These are phyloP conservation scores for Capronia epimyces DNA, from an alignment of 2,329 filamentous ascomycete genomes.

Conservation along the genomic window DNA sequence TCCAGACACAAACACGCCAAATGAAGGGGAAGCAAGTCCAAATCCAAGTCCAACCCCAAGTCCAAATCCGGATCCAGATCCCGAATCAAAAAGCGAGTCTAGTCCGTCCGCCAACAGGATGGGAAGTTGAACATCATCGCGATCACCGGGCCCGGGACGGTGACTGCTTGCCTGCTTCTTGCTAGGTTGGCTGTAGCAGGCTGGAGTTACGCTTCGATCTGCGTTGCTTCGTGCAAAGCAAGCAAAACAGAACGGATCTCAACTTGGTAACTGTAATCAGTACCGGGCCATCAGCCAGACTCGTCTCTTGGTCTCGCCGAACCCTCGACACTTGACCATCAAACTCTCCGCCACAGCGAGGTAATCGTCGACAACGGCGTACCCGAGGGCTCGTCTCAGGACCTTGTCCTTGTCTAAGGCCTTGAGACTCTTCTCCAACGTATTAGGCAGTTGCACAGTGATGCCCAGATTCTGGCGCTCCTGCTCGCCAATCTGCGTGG, in stretches of 20 bases:
- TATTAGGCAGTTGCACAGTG: constrained; percentile 35
- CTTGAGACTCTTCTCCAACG: constrained; percentile 34
- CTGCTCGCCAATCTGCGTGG: constrained; percentile 32
- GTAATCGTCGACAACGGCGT: constrained; percentile 29
- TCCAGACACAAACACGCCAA: neutral
- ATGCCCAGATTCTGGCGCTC: constrained; percentile 36
- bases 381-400: constrained; percentile 32
- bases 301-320: constrained; percentile 33
- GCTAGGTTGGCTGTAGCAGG: too few species aligned
- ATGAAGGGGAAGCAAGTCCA: neutral
- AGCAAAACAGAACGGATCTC: too few species aligned
- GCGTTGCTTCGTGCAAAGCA: too few species aligned
- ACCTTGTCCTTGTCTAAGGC: constrained; percentile 32
- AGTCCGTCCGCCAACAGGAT: too few species aligned
- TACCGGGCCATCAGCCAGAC: constrained; percentile 39
- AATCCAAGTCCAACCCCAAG: neutral
- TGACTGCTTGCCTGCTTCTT: too few species aligned
- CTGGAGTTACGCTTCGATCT: too few species aligned
- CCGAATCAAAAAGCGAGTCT: too few species aligned
- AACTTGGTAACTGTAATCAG: too few species aligned
- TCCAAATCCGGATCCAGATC: too few species aligned
- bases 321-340: constrained; percentile 31
- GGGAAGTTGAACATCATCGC: too few species aligned
- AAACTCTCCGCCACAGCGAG: constrained; percentile 36
- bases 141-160: too few species aligned